Base-by-base conservation (phyloP, 208 protist genomes). In the Wallacemonas sp. region DNA sequence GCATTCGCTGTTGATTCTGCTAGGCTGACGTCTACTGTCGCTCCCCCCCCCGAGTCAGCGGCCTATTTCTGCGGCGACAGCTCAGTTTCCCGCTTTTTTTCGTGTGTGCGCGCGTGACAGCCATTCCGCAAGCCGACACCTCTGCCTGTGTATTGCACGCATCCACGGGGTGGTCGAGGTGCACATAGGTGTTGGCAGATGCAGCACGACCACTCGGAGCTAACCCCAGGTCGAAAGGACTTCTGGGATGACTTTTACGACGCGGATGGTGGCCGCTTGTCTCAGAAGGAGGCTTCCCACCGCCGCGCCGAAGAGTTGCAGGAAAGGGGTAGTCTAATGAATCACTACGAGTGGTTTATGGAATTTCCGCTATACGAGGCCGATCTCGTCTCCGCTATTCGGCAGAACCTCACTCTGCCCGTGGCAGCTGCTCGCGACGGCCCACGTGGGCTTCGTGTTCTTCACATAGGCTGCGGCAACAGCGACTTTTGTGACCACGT, bases 311-410 rank as follows among this genome's bases (percentile, higher is more conserved):
- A 50, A 19, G 68, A 82, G 38, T 32, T 76, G 1, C 58, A 54
- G 4, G 63, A 73, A 37, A 34, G 62, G 0, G 78, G 68, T 6
- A 81, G 71, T 22, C 42, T 89, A 6, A 50, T 78, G 30, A 65
- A 89, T 27, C 82, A 89, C 71, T 89, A 89, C 67, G 82, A 89
- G 59, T 89, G 82, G 82, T 89, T 89, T 38, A 83, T 89, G 76
- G 55, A 67, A 30, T 85, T 73, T 46, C 58, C 71, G 0, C 36
- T 45, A 13, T 89, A 85, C 42, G 82, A 81, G 30, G 38, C 54
- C 12, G 17, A 27, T 1, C 54, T 89, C 9, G 32, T 60, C 2
- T 29, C 15, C 1, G 63, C 46, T 55, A 21, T 81, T 1, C 22
- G n/a, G 1, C 24, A 38, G 26, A 5, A 57, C 38, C 33, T 44